Conservation (phyloP, 495 filamentous ascomycete species). For the Penicillium alfredii region DNA sequence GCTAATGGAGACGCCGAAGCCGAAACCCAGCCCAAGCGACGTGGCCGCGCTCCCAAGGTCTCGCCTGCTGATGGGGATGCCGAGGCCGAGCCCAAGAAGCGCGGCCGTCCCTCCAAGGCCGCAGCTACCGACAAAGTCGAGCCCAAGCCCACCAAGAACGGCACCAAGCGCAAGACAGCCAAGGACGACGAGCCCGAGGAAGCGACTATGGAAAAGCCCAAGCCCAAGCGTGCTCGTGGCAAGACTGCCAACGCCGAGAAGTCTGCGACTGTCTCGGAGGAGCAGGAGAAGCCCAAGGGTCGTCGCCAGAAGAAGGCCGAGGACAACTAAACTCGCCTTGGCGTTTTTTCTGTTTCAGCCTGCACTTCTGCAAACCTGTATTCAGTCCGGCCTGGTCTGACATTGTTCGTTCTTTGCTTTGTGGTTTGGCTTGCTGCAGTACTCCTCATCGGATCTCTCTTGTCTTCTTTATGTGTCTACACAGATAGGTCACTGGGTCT, state of each 20-base stretch:
- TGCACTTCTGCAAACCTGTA: too few species aligned
- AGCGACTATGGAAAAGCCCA: conserved; percentile 7
- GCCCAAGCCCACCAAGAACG: conserved; percentile 17
- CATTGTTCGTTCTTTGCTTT: too few species aligned
- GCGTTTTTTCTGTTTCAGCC: too few species aligned
- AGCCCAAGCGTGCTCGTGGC: conserved; percentile 1
- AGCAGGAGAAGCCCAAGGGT: conserved; percentile 15
- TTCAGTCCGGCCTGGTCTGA: too few species aligned
- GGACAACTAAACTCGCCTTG: too few species aligned
- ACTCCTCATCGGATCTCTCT: too few species aligned
- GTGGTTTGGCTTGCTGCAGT: too few species aligned
- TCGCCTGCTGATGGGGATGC: conserved; percentile 16
- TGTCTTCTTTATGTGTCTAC: too few species aligned
- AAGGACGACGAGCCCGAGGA: conserved; percentile 24
- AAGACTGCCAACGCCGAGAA: conserved; percentile 13
- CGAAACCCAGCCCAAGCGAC: too few species aligned
- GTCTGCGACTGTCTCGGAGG: conserved; percentile 2
- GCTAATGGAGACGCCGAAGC: conserved; percentile 11
- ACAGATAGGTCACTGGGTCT: too few species aligned
- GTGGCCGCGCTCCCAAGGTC: too few species aligned
- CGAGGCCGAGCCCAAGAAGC: conserved; percentile 33
- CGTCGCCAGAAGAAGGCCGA: conserved; percentile 12
- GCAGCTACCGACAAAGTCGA: conserved; percentile 18
- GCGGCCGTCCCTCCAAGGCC: conserved; percentile 33
- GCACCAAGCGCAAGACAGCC: conserved; percentile 21